Evolutionary conservation across 2,329 filamentous ascomycete genomes (phyloP).

Genomic region (Epichloe gansuensis): DNA sequence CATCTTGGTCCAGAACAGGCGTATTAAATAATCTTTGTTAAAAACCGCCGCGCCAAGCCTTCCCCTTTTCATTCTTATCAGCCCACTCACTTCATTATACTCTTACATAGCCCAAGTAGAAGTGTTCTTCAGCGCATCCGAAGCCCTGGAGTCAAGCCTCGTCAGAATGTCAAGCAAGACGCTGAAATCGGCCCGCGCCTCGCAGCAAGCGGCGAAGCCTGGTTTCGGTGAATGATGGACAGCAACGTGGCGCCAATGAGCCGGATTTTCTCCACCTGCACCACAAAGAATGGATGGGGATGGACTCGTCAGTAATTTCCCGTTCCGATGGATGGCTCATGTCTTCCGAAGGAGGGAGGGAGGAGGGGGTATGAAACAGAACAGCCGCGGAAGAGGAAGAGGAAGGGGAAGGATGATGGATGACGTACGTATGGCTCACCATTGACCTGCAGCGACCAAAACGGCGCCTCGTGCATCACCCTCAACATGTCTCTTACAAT

Average conservation of each 20-base stretch:
- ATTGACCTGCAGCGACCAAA: constrained; percentile 28
- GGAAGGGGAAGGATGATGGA: no score
- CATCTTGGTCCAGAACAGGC: no score
- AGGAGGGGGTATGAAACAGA: no score
- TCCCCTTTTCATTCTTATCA: no score
- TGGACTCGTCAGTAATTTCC: neutral
- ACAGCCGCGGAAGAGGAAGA: neutral
- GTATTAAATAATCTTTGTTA: no score
- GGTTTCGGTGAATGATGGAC: constrained; percentile 26
- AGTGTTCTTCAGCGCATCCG: constrained; percentile 24
- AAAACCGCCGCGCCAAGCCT: no score
- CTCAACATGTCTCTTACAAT: constrained; percentile 30
- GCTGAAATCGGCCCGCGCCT: constrained; percentile 25
- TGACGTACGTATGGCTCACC: constrained; percentile 26
- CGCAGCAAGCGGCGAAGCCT: constrained; percentile 22
- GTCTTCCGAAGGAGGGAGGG: no score
- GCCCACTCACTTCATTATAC: neutral
- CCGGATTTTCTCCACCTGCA: constrained; percentile 28
- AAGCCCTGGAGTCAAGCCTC: constrained; percentile 30
- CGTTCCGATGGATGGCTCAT: neutral
- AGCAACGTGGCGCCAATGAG: constrained; percentile 26
- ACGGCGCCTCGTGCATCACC: constrained; percentile 28
- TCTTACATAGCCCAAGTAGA: constrained; percentile 10
- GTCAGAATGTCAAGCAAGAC: constrained; percentile 29
- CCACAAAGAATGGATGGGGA: neutral